A percentile compares a stretch with the other conserved stretches of the same genome.
phyloP scores from a whole-genome alignment of 495 filamentous ascomycete genomes.

The Umbilicaria muhlenbergii region DNA sequence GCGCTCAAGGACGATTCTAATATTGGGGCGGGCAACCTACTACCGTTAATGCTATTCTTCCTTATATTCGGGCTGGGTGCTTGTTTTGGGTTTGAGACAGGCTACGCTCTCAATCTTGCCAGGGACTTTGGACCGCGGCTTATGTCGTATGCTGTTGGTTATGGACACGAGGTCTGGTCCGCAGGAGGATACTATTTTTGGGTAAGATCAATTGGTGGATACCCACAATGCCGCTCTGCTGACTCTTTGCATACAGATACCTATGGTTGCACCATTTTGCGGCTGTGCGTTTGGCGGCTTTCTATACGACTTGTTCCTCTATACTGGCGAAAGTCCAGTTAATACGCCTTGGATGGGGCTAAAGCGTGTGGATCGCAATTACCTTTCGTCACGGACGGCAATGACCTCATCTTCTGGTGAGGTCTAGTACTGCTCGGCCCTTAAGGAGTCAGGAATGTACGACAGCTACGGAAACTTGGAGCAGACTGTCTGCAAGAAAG shows the following conservation, averaged over 20 bases:
- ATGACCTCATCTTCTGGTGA: no score
- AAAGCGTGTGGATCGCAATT: conserved; percentile 19
- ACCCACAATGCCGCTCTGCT: no score
- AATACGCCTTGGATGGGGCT: conserved; percentile 43
- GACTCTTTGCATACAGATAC: conserved; percentile 9
- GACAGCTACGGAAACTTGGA: no score
- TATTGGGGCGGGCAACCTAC: conserved; percentile 28
- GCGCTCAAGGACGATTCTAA: conserved; percentile 47
- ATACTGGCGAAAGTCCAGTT: conserved; percentile 40
- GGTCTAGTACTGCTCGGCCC: no score
- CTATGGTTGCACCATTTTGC: conserved; percentile 41
- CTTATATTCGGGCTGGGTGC: conserved; percentile 49
- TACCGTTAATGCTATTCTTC: conserved; percentile 45
- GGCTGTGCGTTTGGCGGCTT: conserved; percentile 44
- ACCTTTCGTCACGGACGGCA: no score
- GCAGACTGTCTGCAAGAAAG: no score
- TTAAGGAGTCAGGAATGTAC: no score
- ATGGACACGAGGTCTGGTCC: conserved; percentile 46
- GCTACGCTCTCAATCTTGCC: conserved; percentile 52
- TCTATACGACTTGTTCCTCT: conserved; percentile 46
- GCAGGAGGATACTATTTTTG: conserved; percentile 50
- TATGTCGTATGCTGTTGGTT: conserved; percentile 43
- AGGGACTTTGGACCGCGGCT: conserved; percentile 53
- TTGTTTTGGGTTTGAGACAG: conserved; percentile 56
- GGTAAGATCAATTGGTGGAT: conserved; percentile 18